phyloP scores from a whole-genome alignment of 305 asterid genomes.

The Plantago lanceolata region DNA sequence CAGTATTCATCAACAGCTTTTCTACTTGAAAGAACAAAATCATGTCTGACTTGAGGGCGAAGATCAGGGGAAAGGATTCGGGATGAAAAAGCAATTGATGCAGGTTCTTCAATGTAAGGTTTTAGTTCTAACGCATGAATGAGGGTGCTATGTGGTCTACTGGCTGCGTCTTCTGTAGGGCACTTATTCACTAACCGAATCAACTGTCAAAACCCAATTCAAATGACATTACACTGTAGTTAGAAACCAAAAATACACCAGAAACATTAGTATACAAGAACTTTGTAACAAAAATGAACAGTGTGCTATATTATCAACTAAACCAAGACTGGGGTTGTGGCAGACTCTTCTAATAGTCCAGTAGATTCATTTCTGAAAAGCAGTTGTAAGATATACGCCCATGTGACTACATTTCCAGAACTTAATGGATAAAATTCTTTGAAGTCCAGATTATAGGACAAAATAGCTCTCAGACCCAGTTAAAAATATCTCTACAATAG shows the following conservation, averaged over 20 bases:
- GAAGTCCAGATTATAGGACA: too few relatives aligned
- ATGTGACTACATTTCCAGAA: too few relatives aligned
- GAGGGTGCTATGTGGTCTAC: conserved; percentile 55
- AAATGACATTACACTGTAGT: conserved; percentile 26
- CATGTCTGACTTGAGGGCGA: conserved; percentile 93
- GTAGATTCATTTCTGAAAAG: too few relatives aligned
- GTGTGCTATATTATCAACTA: too few relatives aligned
- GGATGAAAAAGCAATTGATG: conserved; percentile 40
- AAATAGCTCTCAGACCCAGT: too few relatives aligned
- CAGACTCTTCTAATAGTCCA: too few relatives aligned
- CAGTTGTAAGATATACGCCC: too few relatives aligned
- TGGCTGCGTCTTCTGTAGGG: conserved; percentile 45
- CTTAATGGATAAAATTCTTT: too few relatives aligned
- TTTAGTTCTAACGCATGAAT: conserved; percentile 77
- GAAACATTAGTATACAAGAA: background rate
- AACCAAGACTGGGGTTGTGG: too few relatives aligned
- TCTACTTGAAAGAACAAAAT: conserved; percentile 79
- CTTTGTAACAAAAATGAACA: too few relatives aligned
- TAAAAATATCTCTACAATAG: too few relatives aligned
- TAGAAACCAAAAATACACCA: conserved; percentile 21
- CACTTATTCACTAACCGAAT: conserved; percentile 71
- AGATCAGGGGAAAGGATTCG: conserved; percentile 57
- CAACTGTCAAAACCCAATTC: conserved; percentile 55
- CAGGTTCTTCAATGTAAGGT: conserved; percentile 95
- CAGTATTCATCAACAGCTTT: too few relatives aligned